Conservation (phyloP, 768 basidiomycete species). For the Leccinellum luteum region DNA sequence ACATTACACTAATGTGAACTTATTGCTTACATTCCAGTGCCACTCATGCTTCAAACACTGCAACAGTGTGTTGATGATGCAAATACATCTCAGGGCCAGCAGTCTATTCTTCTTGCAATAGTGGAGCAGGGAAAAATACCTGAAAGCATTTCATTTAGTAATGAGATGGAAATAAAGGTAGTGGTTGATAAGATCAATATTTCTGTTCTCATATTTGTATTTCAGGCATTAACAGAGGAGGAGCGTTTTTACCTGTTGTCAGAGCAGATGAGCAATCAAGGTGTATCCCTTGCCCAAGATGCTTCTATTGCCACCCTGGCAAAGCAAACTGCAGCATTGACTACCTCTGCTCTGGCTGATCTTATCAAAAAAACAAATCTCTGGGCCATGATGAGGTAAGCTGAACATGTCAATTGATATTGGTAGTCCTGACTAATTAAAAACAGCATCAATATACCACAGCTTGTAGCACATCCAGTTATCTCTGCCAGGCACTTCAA, state of each 20-base stretch:
- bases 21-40: slow-evolving; percentile 41
- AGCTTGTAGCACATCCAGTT: slow-evolving; percentile 11
- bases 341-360: slow-evolving; percentile 75
- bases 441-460: slow-evolving; percentile 1
- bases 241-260: slow-evolving; percentile 65
- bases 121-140: slow-evolving; percentile 65
- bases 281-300: slow-evolving; percentile 60
- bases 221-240: slow-evolving; percentile 75
- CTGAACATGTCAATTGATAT: neutral
- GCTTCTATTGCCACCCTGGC: slow-evolving; percentile 73
- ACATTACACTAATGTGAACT: neutral
- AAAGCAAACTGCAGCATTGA: slow-evolving; percentile 86
- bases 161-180: slow-evolving; percentile 77
- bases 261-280: slow-evolving; percentile 37
- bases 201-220: neutral
- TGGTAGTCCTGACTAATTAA: neutral
- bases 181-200: slow-evolving; percentile 1
- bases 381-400: slow-evolving; percentile 37
- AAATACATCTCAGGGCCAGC: slow-evolving; percentile 63
- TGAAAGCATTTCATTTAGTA: slow-evolving; percentile 74
- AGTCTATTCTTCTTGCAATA: slow-evolving; percentile 75
- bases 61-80: slow-evolving; percentile 59
- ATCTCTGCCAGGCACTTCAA: slow-evolving; percentile 64
- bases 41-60: slow-evolving; percentile 52
- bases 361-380: slow-evolving; percentile 60